Evolutionary conservation across 83 land plant genomes (phyloP).

Genomic region (Thuja plicata): DNA sequence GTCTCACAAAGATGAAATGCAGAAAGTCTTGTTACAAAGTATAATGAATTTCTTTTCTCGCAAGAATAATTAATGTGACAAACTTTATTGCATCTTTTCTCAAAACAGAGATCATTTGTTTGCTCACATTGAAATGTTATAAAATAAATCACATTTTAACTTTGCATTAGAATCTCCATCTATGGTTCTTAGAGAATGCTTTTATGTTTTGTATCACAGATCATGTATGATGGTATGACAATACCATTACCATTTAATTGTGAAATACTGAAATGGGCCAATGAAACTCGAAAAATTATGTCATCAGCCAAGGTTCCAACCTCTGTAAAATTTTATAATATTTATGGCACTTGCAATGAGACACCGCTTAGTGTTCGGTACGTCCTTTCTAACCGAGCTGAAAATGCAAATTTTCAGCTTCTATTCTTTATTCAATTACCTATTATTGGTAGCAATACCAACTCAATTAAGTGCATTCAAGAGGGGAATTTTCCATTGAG

Average conservation of each 20-base stretch:
- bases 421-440: not conserved
- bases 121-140: not conserved
- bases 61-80: not conserved
- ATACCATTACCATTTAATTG: constrained; percentile 71
- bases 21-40: not conserved
- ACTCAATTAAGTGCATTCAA: not conserved
- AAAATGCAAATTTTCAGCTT: not conserved
- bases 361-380: constrained; percentile 91
- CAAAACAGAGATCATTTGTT: not conserved
- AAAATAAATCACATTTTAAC: not conserved
- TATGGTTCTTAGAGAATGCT: not conserved
- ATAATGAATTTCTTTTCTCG: not conserved
- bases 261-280: constrained; percentile 78
- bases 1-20: not conserved
- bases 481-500: not conserved
- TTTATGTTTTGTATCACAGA: constrained; percentile 34
- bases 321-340: constrained; percentile 75
- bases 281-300: constrained; percentile 54
- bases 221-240: constrained; percentile 44
- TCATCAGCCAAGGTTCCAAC: constrained; percentile 65
- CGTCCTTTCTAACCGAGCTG: not conserved
- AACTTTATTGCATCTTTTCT: not conserved
- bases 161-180: not conserved
- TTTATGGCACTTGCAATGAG: constrained; percentile 67
- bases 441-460: not conserved